Conservation (phyloP, 805 yeast species). For the Metschnikowia orientalis region DNA sequence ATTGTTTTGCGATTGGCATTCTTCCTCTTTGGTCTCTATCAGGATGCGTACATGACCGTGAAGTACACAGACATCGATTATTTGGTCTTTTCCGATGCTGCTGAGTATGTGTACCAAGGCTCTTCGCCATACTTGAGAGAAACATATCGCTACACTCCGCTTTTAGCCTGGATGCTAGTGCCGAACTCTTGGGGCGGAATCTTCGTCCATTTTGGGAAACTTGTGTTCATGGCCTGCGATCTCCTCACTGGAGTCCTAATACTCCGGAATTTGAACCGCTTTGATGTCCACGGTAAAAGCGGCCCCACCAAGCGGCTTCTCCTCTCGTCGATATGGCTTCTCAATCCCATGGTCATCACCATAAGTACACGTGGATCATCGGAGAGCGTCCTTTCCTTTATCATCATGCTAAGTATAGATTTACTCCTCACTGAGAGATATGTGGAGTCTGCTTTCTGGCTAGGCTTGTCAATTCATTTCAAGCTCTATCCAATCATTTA, state of each 20-base stretch:
- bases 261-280: slow-evolving; percentile 3
- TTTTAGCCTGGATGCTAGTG: slow-evolving; percentile 74
- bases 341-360: slow-evolving; percentile 92
- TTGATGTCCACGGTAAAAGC: slow-evolving; percentile 1
- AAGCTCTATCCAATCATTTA: slow-evolving; percentile 91
- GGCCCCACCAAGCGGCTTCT: slow-evolving; percentile 16
- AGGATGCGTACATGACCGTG: slow-evolving; percentile 73
- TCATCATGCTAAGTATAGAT: slow-evolving; percentile 47
- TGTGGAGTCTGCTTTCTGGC: slow-evolving; percentile 37
- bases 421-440: slow-evolving; percentile 33
- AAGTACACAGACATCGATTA: slow-evolving; percentile 95
- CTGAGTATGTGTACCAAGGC: slow-evolving; percentile 57
- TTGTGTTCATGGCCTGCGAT: slow-evolving; percentile 73
- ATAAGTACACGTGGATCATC: slow-evolving; percentile 92
- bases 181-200: slow-evolving; percentile 53
- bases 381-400: slow-evolving; percentile 80
- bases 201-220: slow-evolving; percentile 67
- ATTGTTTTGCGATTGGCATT: slow-evolving; percentile 51
- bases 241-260: slow-evolving; percentile 69
- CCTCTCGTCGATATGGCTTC: slow-evolving; percentile 66
- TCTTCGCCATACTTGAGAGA: slow-evolving; percentile 76
- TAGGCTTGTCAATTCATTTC: slow-evolving; percentile 83
- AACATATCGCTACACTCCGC: slow-evolving; percentile 91
- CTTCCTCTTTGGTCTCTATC: slow-evolving; percentile 76
- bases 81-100: slow-evolving; percentile 89